phyloP scores from a whole-genome alignment of 495 filamentous ascomycete species.

The Xylaria longipes region DNA sequence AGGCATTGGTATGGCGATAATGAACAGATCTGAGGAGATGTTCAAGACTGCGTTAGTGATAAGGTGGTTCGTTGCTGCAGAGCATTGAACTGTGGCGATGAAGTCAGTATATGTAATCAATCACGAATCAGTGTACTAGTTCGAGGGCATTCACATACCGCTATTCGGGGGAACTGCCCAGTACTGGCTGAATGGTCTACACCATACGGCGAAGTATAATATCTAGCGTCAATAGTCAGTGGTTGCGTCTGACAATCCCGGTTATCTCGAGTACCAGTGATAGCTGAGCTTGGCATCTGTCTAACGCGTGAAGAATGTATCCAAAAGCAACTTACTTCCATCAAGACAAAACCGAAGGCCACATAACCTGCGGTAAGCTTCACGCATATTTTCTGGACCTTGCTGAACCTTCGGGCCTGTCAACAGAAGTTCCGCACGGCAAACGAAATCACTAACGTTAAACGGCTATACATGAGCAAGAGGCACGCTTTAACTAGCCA shows the following conservation, averaged over 20 bases:
- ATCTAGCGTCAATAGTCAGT: constrained; percentile 34
- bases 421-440: background rate
- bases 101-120: constrained; percentile 35
- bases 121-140: constrained; percentile 29
- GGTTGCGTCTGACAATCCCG: background rate
- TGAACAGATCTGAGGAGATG: constrained; percentile 67
- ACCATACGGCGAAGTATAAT: constrained; percentile 70
- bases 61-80: constrained; percentile 57
- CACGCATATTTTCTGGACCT: constrained; percentile 56
- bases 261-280: background rate
- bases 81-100: constrained; percentile 32
- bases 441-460: constrained; percentile 49
- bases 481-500: constrained; percentile 64
- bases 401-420: constrained; percentile 31
- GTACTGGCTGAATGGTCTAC: constrained; percentile 65
- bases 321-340: constrained; percentile 44
- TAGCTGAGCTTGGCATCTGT: background rate
- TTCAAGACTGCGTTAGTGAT: constrained; percentile 73
- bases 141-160: constrained; percentile 28
- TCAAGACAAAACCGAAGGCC: constrained; percentile 61
- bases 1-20: constrained; percentile 66
- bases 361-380: constrained; percentile 63
- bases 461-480: constrained; percentile 58
- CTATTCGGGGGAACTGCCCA: constrained; percentile 59
- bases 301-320: background rate